Base-by-base conservation (phyloP, 371 early-diverging fungal species). In the Mucor piriformis region DNA sequence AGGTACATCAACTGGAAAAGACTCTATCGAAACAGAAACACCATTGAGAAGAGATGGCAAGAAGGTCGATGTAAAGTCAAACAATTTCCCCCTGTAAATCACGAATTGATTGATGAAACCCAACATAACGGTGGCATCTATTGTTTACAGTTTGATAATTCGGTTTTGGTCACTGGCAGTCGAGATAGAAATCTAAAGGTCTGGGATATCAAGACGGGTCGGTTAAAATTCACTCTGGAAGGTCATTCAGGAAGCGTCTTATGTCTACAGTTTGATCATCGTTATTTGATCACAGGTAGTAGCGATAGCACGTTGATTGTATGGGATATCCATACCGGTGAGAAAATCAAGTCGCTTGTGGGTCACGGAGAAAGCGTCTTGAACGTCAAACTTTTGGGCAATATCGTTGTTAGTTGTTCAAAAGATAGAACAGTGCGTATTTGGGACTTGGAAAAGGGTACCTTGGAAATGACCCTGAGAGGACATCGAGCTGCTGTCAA, bases 81-180 rank as follows among this genome's bases (percentile, higher is more conserved):
- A 24, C 73, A 78, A 11, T 81, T 92, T 32, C 84, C 88, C 40
- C 51, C 73, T 1, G 15, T 18, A 10, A 16, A 35, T 0, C 18
- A 38, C 5, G 42, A 40, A 12, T 6, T 50, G 0, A 23, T 49
- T 12, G 13, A 40, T 12, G 35, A 40, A 27, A 40, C 40, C 6
- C 58, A 49, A 27, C 99, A 98, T 65, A 60, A 77, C 0, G 98
- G 97, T 56, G 88, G 94, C 23, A 92, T 99, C 32, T 95, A 98
- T 61, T 94, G 94, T 63, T 77, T 96, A 12, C 96, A 93, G 70
- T 91, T 91, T 60, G 90, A 92, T 58, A 73, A 73, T 0, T 54
- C 71, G 33, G 82, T 83, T 49, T 73, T 95, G 20, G 82, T 92
- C 15, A 89, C 89, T 5, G 95, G 96, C 0, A 91, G 92, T 16